A percentile compares a stretch with the other conserved stretches of the same genome.
phyloP scores from a whole-genome alignment of 2,329 filamentous ascomycete genomes.

The Amauroascus verrucosus region DNA sequence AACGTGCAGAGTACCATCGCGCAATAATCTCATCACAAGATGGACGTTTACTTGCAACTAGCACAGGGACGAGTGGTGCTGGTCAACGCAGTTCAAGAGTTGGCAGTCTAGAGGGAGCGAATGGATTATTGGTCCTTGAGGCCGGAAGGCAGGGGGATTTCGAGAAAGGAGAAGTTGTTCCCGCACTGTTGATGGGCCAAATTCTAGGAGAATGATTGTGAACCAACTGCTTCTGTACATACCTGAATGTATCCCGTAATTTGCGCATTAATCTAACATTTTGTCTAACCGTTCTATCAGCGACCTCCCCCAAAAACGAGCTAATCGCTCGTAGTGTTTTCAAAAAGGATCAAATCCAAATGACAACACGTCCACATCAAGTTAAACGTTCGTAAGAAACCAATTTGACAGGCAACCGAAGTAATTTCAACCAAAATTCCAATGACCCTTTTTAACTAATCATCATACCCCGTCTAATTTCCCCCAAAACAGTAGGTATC shows the following conservation, averaged over 20 bases:
- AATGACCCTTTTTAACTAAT: too few species aligned
- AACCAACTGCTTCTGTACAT: too few species aligned
- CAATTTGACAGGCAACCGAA: too few species aligned
- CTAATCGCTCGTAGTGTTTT: neutral
- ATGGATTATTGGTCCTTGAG: conserved; percentile 62
- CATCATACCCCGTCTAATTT: neutral
- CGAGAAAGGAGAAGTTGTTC: conserved; percentile 58
- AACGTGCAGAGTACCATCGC: conserved; percentile 82
- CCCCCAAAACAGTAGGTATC: neutral
- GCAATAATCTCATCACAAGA: conserved; percentile 56
- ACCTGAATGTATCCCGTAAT: too few species aligned
- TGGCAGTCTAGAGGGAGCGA: conserved; percentile 78
- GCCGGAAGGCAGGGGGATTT: conserved; percentile 42
- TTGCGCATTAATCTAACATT: neutral
- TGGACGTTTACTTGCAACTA: conserved; percentile 61
- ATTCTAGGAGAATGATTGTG: conserved; percentile 21
- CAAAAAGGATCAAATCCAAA: neutral
- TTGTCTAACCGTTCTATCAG: neutral
- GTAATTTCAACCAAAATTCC: neutral
- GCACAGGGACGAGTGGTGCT: conserved; percentile 57
- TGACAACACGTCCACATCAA: too few species aligned
- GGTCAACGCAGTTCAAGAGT: conserved; percentile 78
- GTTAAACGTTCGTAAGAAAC: too few species aligned
- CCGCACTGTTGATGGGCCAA: conserved; percentile 67
- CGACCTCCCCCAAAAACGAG: neutral